A percentile compares a stretch with the other conserved stretches of the same genome.
Conservation (phyloP, 2,329 filamentous ascomycete species). For the Harringtonia lauricola region DNA sequence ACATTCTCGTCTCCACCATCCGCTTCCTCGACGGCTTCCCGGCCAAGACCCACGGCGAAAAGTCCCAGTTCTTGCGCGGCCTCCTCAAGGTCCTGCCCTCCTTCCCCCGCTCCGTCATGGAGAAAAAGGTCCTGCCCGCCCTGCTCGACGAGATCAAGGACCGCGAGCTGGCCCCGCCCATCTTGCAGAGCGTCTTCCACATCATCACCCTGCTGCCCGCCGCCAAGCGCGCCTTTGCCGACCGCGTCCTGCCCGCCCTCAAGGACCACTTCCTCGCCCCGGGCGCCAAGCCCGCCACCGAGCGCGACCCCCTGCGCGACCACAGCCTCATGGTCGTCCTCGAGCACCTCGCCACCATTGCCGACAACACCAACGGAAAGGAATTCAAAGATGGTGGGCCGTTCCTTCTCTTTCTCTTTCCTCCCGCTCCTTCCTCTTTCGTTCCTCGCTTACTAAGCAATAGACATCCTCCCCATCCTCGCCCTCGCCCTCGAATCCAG, state of each 20-base stretch:
- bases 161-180: conserved; percentile 69
- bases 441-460: conserved; percentile 5
- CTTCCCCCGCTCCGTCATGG: conserved; percentile 86
- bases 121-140: conserved; percentile 85
- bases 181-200: conserved; percentile 86
- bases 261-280: conserved; percentile 67
- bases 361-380: conserved; percentile 74
- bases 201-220: conserved; percentile 71
- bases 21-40: conserved; percentile 87
- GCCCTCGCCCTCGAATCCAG: conserved; percentile 75
- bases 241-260: conserved; percentile 74
- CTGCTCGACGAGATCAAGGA: conserved; percentile 92
- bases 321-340: conserved; percentile 85
- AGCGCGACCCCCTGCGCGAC: conserved; percentile 75
- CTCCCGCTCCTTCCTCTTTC: background rate
- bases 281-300: conserved; percentile 26
- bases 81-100: conserved; percentile 78
- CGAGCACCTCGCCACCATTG: conserved; percentile 67
- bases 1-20: conserved; percentile 90
- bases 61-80: conserved; percentile 82
- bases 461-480: conserved; percentile 81
- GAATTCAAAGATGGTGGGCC: conserved; percentile 82
- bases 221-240: conserved; percentile 67
- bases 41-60: conserved; percentile 84
- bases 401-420: background rate